phyloP scores from a whole-genome alignment of 2,329 filamentous ascomycete species.

The Colletotrichum falcatum region DNA sequence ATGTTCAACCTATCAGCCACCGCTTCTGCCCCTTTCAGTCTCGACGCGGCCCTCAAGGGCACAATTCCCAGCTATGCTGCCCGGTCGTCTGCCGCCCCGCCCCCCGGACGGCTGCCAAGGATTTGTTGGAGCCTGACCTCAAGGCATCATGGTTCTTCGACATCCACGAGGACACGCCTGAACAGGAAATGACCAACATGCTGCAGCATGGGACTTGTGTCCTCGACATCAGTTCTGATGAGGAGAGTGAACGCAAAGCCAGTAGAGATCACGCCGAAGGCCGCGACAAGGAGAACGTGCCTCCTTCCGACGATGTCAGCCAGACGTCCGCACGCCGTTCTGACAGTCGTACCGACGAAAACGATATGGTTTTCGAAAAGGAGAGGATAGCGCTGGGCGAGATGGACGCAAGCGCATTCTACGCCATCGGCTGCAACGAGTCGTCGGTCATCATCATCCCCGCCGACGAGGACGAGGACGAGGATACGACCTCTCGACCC shows the following conservation, averaged over 20 bases:
- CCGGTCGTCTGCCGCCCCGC: conserved; percentile 51
- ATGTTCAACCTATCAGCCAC: conserved; percentile 61
- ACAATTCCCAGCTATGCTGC: conserved; percentile 74
- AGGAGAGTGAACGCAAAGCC: conserved; percentile 73
- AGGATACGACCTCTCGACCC: conserved; percentile 40
- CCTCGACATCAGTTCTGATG: conserved; percentile 90
- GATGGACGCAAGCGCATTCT: conserved; percentile 76
- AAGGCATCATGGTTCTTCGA: conserved; percentile 88
- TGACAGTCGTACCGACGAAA: conserved; percentile 51
- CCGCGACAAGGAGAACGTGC: conserved; percentile 92
- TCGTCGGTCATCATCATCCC: conserved; percentile 71
- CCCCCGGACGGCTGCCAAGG: conserved; percentile 42
- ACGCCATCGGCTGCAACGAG: conserved; percentile 73
- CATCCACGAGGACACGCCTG: conserved; percentile 91
- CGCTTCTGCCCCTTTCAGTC: conserved; percentile 79
- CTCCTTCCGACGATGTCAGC: conserved; percentile 75
- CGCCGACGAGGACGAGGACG: conserved; percentile 66
- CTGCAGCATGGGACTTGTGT: conserved; percentile 91
- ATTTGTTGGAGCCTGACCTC: conserved; percentile 59
- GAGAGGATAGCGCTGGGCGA: conserved; percentile 74
- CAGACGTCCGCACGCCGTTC: conserved; percentile 61
- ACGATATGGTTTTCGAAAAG: conserved; percentile 73
- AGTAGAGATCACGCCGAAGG: conserved; percentile 66
- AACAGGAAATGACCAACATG: conserved; percentile 91
- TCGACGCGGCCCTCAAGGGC: conserved; percentile 85